Conservation (phyloP, 768 basidiomycete species). For the Pleurotus citrinopileatus region DNA sequence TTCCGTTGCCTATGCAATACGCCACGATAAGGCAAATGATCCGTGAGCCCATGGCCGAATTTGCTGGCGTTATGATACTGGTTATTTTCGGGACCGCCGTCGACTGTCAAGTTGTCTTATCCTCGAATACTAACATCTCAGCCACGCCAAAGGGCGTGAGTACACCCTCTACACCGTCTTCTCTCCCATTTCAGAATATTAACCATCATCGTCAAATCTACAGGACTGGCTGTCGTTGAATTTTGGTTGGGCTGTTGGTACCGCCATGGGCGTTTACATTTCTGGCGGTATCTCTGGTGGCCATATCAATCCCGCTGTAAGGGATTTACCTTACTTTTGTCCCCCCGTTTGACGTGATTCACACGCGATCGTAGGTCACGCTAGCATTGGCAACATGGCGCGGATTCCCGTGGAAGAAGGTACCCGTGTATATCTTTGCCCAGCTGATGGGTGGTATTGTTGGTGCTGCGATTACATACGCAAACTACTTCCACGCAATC, state of each 20-base stretch:
- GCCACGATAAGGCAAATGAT: constrained; percentile 22
- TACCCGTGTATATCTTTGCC: constrained; percentile 63
- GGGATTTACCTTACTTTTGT: constrained; percentile 16
- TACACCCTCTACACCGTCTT: too few species aligned
- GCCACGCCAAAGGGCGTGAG: constrained; percentile 43
- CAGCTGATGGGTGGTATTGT: constrained; percentile 64
- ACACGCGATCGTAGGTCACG: constrained; percentile 49
- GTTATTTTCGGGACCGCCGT: constrained; percentile 50
- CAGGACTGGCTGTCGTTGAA: constrained; percentile 40
- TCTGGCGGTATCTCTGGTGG: constrained; percentile 48
- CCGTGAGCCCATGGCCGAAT: constrained; percentile 47
- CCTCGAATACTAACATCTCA: constrained; percentile 34
- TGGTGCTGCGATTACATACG: constrained; percentile 62
- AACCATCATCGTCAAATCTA: background rate
- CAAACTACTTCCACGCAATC: constrained; percentile 69
- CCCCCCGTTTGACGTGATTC: constrained; percentile 4
- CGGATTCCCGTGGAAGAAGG: constrained; percentile 79
- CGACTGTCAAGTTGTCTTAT: constrained; percentile 48
- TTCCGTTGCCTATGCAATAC: background rate
- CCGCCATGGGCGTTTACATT: constrained; percentile 46
- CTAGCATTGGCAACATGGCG: constrained; percentile 66
- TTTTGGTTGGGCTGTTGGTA: constrained; percentile 44
- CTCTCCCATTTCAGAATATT: too few species aligned
- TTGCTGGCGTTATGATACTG: constrained; percentile 50
- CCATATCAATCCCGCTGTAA: constrained; percentile 40